Evolutionary conservation across 1,284 basidiomycete genomes (phyloP), one percentile per base, ranked within the genome.

Genomic region (Inonotus obliquus): DNA sequence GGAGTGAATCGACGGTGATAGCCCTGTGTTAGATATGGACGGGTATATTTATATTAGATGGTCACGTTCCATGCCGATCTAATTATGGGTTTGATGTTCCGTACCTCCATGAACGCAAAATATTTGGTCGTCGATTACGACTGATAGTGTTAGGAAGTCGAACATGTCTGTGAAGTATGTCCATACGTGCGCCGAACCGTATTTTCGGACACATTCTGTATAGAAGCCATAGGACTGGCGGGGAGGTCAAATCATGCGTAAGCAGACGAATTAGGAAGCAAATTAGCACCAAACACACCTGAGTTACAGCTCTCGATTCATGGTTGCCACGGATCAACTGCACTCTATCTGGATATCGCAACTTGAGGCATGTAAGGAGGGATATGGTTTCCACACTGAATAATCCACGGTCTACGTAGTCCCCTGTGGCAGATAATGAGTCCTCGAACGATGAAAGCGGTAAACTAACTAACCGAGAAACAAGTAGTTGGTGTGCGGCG

Each of bases 161-260:
- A 99, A 99, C 97, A 99, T 98, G 78, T 99, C 97, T 64, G 97
- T 99, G 72, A 99, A 99, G 75, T 98, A 98, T 41, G 94, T 96
- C 97, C 97, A 99, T 44, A 98, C 96, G 68, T 93, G 91, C 27
- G 95, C 87, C 2, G 91, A 90, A 62, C 96, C 96, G 71, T 99
- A 99, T 78, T 99, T 99, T 55, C 96, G 85, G 47, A 95, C 88
- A 71, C 97, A 99, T 81, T 99, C 97, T 37, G 94, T 92, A 76
- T 99, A 99, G 79, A 99, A 99, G 14, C 97, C 97, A 72, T 99
- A 99, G 19, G 95, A 97, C 94, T 99, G 75, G 41, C 41, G 41
- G 17, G 41, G 41, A 59, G 63, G 10, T 19, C 21, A 25, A 23
- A 29, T 52, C 21, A 39, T 27, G 29, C 29, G 45, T 65, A 17